A percentile compares a stretch with the other conserved stretches of the same genome.
Conservation (phyloP, 345 rosid genomes). For the Litchi chinensis region DNA sequence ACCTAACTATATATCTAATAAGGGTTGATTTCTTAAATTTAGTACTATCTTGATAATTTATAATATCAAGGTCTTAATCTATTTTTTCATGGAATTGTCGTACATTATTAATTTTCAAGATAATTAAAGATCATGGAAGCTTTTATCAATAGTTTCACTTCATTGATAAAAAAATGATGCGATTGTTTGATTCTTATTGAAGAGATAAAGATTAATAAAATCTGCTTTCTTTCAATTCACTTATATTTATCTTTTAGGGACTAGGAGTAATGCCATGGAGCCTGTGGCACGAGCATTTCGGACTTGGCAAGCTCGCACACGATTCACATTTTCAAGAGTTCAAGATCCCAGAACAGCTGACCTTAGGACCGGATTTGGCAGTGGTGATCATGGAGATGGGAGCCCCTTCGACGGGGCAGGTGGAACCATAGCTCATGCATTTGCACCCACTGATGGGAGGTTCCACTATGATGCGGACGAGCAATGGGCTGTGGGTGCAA, state of each 20-base stretch:
- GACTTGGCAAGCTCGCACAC: background rate
- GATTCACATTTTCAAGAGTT: background rate
- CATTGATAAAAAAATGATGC: too few species aligned
- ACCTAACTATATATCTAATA: too few species aligned
- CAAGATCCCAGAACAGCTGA: background rate
- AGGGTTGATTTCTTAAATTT: too few species aligned
- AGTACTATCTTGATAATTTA: too few species aligned
- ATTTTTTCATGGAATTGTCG: too few species aligned
- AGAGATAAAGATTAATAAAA: too few species aligned
- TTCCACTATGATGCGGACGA: slow-evolving; percentile 20
- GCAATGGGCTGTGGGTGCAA: background rate
- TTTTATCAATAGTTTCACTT: too few species aligned
- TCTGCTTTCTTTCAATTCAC: too few species aligned
- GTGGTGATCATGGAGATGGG: slow-evolving; percentile 18
- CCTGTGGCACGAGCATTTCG: background rate
- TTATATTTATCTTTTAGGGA: background rate
- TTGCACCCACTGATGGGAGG: slow-evolving; percentile 4
- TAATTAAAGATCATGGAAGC: too few species aligned
- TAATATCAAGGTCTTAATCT: too few species aligned
- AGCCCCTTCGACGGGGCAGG: slow-evolving; percentile 16
- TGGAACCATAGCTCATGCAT: slow-evolving; percentile 10
- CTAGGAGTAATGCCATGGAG: background rate
- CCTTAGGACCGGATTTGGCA: background rate
- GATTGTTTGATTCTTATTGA: too few species aligned
- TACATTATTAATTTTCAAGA: too few species aligned